These are phyloP conservation scores for Misopates orontium DNA, from an alignment of 257 asterid genomes.

Conservation along the genomic window DNA sequence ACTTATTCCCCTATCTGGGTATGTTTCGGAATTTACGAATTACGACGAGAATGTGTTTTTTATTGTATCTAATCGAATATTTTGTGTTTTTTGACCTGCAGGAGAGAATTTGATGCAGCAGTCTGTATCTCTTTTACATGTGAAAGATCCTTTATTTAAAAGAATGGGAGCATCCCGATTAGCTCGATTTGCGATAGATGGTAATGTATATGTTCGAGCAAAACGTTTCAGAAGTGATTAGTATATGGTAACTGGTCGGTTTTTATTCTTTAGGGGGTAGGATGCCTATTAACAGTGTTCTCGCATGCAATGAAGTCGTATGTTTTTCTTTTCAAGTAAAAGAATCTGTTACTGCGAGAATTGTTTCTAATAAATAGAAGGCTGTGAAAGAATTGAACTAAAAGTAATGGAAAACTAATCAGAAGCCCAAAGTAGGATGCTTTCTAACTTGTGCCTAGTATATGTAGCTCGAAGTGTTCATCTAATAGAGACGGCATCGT, in stretches of 20 bases:
- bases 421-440: background rate
- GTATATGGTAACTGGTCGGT: slow-evolving; percentile 2
- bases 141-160: slow-evolving; percentile 93
- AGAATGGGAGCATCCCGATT: slow-evolving; percentile 98
- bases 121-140: slow-evolving; percentile 78
- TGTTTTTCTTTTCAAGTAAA: background rate
- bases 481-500: background rate
- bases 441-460: background rate
- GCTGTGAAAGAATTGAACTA: background rate
- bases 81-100: slow-evolving; percentile 33
- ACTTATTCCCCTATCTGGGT: slow-evolving; percentile 92
- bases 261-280: background rate
- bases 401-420: background rate
- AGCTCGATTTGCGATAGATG: slow-evolving; percentile 89
- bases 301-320: slow-evolving; percentile 6
- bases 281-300: slow-evolving; percentile 7
- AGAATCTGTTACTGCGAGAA: background rate
- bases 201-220: slow-evolving; percentile 39
- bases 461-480: background rate
- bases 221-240: slow-evolving; percentile 14
- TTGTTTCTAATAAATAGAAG: slow-evolving; percentile 1
- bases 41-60: background rate
- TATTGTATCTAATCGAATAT: slow-evolving; percentile 17
- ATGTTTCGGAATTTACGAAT: slow-evolving; percentile 25
- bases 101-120: slow-evolving; percentile 91